phyloP scores from a whole-genome alignment of 2,329 filamentous ascomycete species.

The Neopestalotiopsis sp. region DNA sequence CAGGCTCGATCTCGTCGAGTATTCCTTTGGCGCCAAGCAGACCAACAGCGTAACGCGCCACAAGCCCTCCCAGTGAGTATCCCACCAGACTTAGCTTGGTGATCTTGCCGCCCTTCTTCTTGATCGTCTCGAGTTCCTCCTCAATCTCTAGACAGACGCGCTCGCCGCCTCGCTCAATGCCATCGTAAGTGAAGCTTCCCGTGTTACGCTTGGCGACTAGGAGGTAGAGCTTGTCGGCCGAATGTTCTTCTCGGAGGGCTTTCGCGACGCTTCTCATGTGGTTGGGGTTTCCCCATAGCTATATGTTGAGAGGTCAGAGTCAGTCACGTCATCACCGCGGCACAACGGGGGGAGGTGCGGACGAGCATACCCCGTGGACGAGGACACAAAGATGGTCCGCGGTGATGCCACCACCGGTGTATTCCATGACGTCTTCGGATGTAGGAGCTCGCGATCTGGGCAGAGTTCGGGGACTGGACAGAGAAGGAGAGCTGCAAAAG shows the following conservation, averaged over 20 bases:
- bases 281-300: conserved; percentile 80
- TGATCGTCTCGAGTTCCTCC: conserved; percentile 62
- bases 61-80: conserved; percentile 87
- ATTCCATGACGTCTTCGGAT: conserved; percentile 44
- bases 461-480: conserved; percentile 1
- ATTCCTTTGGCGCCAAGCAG: conserved; percentile 81
- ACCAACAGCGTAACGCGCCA: conserved; percentile 86
- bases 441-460: neutral
- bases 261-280: conserved; percentile 74
- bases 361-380: conserved; percentile 70
- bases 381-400: conserved; percentile 78
- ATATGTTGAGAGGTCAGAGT: conserved; percentile 19
- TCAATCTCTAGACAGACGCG: conserved; percentile 71
- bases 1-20: conserved; percentile 78
- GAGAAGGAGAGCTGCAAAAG: neutral
- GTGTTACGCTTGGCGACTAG: conserved; percentile 75
- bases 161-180: conserved; percentile 71
- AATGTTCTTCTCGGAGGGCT: conserved; percentile 63
- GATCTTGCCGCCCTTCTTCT: conserved; percentile 70
- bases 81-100: conserved; percentile 85
- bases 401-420: conserved; percentile 54
- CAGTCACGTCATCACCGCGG: conserved; percentile 27
- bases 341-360: neutral
- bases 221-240: conserved; percentile 70
- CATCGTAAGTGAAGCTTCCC: conserved; percentile 74